These are phyloP conservation scores for Fusarium sambucinum DNA, from an alignment of 2,329 filamentous ascomycete species.

Conservation along the genomic window DNA sequence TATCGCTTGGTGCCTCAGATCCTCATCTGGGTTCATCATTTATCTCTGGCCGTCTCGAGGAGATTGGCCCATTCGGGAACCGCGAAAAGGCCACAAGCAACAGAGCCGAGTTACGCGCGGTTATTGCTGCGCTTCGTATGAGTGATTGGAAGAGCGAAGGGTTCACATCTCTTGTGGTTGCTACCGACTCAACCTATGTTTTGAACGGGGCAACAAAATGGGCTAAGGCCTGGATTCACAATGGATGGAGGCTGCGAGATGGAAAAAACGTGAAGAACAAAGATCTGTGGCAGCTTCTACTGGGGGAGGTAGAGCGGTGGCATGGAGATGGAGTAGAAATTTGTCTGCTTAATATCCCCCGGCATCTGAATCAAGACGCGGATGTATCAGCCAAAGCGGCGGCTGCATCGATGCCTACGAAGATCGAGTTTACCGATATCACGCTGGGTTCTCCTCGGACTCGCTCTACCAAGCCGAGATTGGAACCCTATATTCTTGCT, in stretches of 20 bases:
- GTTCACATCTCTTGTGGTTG: fast-evolving
- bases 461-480: fast-evolving
- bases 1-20: background rate
- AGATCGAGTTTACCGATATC: background rate
- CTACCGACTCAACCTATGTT: background rate
- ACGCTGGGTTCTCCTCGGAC: background rate
- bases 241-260: background rate
- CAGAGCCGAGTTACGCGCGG: background rate
- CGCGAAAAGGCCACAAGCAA: background rate
- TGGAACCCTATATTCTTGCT: background rate
- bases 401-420: background rate
- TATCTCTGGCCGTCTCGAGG: background rate
- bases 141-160: background rate
- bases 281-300: background rate
- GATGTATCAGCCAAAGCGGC: background rate
- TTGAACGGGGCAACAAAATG: no score
- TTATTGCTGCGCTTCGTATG: background rate
- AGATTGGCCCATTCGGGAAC: background rate
- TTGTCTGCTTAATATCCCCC: background rate
- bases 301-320: background rate
- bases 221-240: background rate
- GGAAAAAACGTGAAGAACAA: background rate
- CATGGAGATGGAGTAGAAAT: fast-evolving
- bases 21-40: fast-evolving
- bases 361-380: background rate